Evolutionary conservation across 1,284 basidiomycete genomes (phyloP).

Genomic region (Fomes fomentarius): DNA sequence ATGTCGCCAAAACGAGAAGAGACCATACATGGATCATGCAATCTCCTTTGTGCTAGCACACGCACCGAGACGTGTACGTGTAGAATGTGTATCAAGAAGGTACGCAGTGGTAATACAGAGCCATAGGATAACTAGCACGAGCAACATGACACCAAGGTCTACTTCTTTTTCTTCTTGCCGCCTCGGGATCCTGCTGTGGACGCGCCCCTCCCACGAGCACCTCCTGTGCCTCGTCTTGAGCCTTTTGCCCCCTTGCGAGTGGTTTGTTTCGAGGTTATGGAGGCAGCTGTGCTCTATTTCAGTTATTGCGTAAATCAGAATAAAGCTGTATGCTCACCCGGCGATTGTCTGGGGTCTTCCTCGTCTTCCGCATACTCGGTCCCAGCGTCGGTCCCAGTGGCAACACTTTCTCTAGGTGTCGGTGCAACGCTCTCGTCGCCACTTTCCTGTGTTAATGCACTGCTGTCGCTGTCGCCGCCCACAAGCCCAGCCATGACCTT

Average conservation of each 20-base stretch:
- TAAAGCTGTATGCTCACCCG: constrained; percentile 44
- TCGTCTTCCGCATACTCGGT: constrained; percentile 70
- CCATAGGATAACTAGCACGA: constrained; percentile 1
- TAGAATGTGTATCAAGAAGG: no score
- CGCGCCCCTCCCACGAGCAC: constrained; percentile 26
- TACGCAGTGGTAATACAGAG: constrained; percentile 11
- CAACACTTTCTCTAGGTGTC: constrained; percentile 61
- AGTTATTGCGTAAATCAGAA: neutral
- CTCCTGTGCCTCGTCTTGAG: constrained; percentile 20
- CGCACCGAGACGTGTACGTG: no score
- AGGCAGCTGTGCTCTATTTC: constrained; percentile 13
- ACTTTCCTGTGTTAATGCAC: constrained; percentile 77
- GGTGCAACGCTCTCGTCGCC: constrained; percentile 64
- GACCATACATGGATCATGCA: constrained; percentile 27
- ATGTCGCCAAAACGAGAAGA: constrained; percentile 30
- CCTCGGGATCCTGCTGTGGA: constrained; percentile 25
- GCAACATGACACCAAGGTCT: constrained; percentile 10
- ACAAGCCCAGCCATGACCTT: constrained; percentile 67
- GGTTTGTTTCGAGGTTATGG: constrained; percentile 22
- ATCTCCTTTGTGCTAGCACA: constrained; percentile 9
- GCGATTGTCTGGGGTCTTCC: constrained; percentile 50
- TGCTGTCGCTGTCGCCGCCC: constrained; percentile 79
- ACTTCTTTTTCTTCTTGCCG: constrained; percentile 31
- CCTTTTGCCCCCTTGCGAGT: constrained; percentile 22
- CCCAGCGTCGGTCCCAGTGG: constrained; percentile 70